Percentiles rank a stretch among this genome's conserved stretches.
phyloP scores from a whole-genome alignment of 768 basidiomycete species.

The Crassisporium funariophilum region DNA sequence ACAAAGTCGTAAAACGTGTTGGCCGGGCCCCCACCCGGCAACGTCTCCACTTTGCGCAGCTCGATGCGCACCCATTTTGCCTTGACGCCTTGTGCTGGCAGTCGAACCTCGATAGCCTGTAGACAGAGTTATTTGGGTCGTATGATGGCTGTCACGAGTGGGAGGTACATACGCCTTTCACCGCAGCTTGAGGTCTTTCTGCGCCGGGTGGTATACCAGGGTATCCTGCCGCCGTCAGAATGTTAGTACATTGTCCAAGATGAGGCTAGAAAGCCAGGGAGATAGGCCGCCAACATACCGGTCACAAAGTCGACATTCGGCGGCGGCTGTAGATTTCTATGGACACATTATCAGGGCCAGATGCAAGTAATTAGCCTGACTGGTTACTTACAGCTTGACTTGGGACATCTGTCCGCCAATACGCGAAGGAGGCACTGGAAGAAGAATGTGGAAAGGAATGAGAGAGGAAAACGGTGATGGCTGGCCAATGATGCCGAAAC shows the following conservation, averaged over 20 bases:
- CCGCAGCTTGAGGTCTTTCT: slow-evolving; percentile 80
- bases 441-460: slow-evolving; percentile 24
- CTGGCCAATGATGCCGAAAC: slow-evolving; percentile 4
- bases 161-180: slow-evolving; percentile 71
- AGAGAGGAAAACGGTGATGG: slow-evolving; percentile 10
- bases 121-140: not conserved
- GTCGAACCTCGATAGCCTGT: slow-evolving; percentile 85
- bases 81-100: slow-evolving; percentile 74
- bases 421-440: slow-evolving; percentile 10
- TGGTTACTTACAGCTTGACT: slow-evolving; percentile 35
- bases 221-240: slow-evolving; percentile 49
- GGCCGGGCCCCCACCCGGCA: slow-evolving; percentile 67
- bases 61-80: slow-evolving; percentile 93
- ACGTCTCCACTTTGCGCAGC: slow-evolving; percentile 86
- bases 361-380: not conserved
- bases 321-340: slow-evolving; percentile 79
- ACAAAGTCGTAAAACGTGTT: slow-evolving; percentile 82
- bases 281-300: slow-evolving; percentile 59
- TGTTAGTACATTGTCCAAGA: slow-evolving; percentile 12
- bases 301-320: slow-evolving; percentile 90
- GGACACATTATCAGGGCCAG: slow-evolving; percentile 6
- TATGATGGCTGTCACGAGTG: not conserved
- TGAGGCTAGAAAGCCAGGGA: slow-evolving; percentile 4
- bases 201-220: slow-evolving; percentile 83
- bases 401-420: slow-evolving; percentile 30